Evolutionary conservation across 345 rosid species (phyloP), one percentile per base, ranked within the genome.

Genomic region (Bretschneidera sinensis): DNA sequence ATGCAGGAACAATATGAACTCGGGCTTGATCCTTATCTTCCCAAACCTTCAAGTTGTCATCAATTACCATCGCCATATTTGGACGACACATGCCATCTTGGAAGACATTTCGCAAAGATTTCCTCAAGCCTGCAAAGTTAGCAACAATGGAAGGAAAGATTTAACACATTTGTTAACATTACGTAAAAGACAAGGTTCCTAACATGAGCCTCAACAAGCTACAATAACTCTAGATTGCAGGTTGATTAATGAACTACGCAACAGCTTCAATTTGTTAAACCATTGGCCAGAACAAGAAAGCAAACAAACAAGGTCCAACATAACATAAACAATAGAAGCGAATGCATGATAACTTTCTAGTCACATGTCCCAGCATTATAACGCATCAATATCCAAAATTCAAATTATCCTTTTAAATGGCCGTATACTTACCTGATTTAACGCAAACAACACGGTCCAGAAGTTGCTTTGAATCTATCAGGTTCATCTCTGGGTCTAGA

Each of bases 51-150:
- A 77, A 71, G 51, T 97, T 92, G 63, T 91, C 97, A 85, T 95
- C 99, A 73, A 95, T 86, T 68, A 95, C 92, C 96, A 95, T 85
- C 55, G 99, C 99, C 99, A 95, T 86, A 76, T 86, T 91, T 31
- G 97, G 99, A 77, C 91, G 96, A 78, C 96, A 91, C 15, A 75
- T 69, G 39, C 97, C 92, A 72, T 85, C 89, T 69, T 71, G 87
- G 73, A 95, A 95, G 52, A 95, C 97, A 71, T 75, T 88, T 60
- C 81, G 76, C 74, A 95, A 75, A 23, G 97, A 91, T 68, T 95
- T 95, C 77, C 72, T 82, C 25, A 87, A 85, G 24, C 89, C 99
- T 95, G 81, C 48, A 31, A 61, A 54, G 48, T 19, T 63, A 48
- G 59, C 52, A 56, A 70, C n/a, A 65, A 50, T 50, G 54, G 48